phyloP scores from a whole-genome alignment of 805 yeast species.

The Tetrapisispora iriomotensis region DNA sequence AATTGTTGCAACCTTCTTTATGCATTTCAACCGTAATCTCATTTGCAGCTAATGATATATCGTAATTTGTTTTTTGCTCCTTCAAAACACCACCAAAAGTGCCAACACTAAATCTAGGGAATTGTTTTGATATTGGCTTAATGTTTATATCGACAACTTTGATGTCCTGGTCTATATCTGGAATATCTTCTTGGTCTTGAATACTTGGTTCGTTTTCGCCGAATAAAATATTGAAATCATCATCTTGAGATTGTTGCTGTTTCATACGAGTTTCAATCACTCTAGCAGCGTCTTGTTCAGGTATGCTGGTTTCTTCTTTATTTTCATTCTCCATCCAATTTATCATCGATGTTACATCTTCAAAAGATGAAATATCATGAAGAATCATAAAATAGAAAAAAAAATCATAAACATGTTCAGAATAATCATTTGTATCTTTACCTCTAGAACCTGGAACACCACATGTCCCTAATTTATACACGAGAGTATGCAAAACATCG shows the following conservation, averaged over 20 bases:
- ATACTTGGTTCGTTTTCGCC: slow-evolving; percentile 27
- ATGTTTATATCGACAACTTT: slow-evolving; percentile 3
- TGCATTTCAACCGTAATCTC: slow-evolving; percentile 11
- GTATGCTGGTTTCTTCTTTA: background rate
- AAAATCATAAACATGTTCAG: slow-evolving; percentile 22
- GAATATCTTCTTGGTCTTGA: slow-evolving; percentile 21
- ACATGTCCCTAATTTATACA: slow-evolving; percentile 18
- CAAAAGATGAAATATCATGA: slow-evolving; percentile 19
- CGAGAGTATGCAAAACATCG: slow-evolving; percentile 21
- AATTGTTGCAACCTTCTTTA: slow-evolving; percentile 10
- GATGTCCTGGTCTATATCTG: too few relatives aligned
- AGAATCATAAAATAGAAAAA: slow-evolving; percentile 25
- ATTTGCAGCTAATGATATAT: slow-evolving; percentile 9
- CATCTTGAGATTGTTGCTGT: slow-evolving; percentile 18
- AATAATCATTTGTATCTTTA: slow-evolving; percentile 12
- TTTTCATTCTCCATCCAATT: slow-evolving; percentile 14
- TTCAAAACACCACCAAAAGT: slow-evolving; percentile 23
- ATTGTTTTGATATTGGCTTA: too few relatives aligned
- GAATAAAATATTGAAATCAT: slow-evolving; percentile 29
- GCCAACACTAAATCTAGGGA: too few relatives aligned
- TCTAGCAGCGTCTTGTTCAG: slow-evolving; percentile 4
- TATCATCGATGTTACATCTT: slow-evolving; percentile 18
- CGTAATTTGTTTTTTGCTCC: slow-evolving; percentile 12
- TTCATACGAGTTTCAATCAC: background rate
- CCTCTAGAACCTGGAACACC: slow-evolving; percentile 19